Conservation (phyloP, 805 yeast genomes). For the Spencermartinsiella europaea region DNA sequence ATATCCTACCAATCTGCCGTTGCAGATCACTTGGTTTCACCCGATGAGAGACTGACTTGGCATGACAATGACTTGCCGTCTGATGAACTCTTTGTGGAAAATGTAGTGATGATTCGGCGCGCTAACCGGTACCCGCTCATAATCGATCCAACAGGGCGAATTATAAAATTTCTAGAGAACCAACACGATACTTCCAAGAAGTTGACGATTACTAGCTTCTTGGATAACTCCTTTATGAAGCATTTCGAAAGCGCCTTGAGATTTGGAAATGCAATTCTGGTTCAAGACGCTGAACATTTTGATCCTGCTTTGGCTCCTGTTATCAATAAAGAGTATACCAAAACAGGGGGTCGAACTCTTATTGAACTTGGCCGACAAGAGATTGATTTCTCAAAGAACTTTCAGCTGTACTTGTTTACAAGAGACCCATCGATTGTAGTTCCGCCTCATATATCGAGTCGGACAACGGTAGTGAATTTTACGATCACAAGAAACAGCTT, state of each 20-base stretch:
- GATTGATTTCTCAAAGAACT: constrained; percentile 62
- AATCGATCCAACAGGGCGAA: constrained; percentile 63
- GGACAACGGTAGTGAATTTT: constrained; percentile 64
- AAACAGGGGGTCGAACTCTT: constrained; percentile 64
- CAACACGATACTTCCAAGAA: constrained; percentile 22
- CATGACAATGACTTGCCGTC: constrained; percentile 45
- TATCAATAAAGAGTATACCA: constrained; percentile 53
- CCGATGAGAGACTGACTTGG: constrained; percentile 47
- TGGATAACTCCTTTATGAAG: constrained; percentile 59
- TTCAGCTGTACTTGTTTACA: constrained; percentile 57
- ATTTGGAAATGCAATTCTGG: constrained; percentile 71
- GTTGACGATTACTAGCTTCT: constrained; percentile 59
- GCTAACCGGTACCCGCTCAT: constrained; percentile 47
- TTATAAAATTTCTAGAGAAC: constrained; percentile 39
- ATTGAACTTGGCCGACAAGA: constrained; percentile 57
- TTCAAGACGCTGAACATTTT: constrained; percentile 74
- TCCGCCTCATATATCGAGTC: constrained; percentile 52
- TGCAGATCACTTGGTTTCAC: constrained; percentile 36
- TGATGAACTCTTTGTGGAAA: constrained; percentile 61
- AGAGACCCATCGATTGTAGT: constrained; percentile 46
- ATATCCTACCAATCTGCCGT: constrained; percentile 37
- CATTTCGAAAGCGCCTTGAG: constrained; percentile 74
- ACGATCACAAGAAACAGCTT: constrained; percentile 65
- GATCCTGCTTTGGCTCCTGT: constrained; percentile 70
- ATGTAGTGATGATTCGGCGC: constrained; percentile 48